A percentile compares a stretch with the other conserved stretches of the same genome.
These are phyloP conservation scores for Pilasporangium apinafurcum DNA, from an alignment of 352 stramenopile genomes.

Conservation along the genomic window DNA sequence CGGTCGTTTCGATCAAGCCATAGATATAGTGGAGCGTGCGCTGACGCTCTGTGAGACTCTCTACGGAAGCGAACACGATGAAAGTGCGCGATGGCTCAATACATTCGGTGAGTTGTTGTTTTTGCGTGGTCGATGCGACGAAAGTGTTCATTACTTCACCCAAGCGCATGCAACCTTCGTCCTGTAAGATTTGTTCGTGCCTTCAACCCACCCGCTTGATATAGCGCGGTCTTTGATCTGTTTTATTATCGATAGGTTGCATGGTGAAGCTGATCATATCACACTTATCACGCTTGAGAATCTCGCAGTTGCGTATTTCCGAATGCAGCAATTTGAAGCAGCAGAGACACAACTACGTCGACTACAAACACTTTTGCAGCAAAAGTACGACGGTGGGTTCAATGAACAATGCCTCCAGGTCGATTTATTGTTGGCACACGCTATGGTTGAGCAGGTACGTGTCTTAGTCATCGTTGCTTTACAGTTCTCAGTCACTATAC, in stretches of 20 bases:
- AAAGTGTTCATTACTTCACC: constrained; percentile 28
- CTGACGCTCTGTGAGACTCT: constrained; percentile 35
- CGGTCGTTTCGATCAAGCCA: constrained; percentile 16
- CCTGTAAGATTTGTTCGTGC: constrained; percentile 8
- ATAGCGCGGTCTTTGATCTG: neutral
- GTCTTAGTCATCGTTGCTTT: neutral
- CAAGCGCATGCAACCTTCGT: constrained; percentile 21
- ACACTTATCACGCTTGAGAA: constrained; percentile 38
- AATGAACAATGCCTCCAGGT: constrained; percentile 46
- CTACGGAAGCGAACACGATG: constrained; percentile 16
- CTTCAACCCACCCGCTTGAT: too few relatives aligned
- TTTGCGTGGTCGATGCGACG: constrained; percentile 9
- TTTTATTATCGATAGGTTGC: constrained; percentile 10
- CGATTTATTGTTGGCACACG: constrained; percentile 17
- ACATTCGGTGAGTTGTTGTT: constrained; percentile 32
- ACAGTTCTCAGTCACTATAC: neutral
- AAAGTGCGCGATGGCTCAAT: constrained; percentile 44
- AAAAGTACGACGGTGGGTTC: constrained; percentile 35
- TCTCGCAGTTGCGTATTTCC: constrained; percentile 23
- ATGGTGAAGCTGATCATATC: constrained; percentile 24
- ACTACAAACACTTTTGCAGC: constrained; percentile 16
- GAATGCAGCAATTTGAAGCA: neutral
- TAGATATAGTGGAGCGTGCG: constrained; percentile 27
- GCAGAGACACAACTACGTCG: constrained; percentile 23
- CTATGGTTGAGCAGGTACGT: constrained; percentile 35